Base-by-base conservation (phyloP, 306 rosid species). In the Psophocarpus tetragonolobus region DNA sequence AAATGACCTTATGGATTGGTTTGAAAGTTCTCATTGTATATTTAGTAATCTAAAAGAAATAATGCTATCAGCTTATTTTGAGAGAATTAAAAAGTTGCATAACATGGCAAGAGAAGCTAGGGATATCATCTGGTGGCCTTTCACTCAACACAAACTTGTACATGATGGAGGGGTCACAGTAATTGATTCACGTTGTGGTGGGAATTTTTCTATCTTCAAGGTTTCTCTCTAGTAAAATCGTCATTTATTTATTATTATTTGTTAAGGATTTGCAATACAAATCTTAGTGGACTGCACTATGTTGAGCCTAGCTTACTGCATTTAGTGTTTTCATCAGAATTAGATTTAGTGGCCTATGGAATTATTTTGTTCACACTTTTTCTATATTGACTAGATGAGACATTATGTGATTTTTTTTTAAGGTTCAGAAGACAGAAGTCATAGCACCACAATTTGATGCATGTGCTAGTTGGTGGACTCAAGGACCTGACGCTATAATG, bases 381-480 rank as follows among this genome's bases (percentile, higher is more conserved):
- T 63, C 64, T 69, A 57, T 39, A 35, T 82, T 82, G 76, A 33
- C 18, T 29, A 15, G 58, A 44, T 74, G 73, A 58, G 63, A 64
- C 53, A 33, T 70, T 63, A 29, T 20, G 6, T 21, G 11, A 57
- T 15, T 41, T 36, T 15, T 44, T 76, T 73, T 30, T 71, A 63
- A 72, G 84, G 82, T 12, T 74, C 84, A 80, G 84, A 86, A 79
- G 74, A 76, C 82, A 65, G 91, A 81, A 83, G 88, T 81, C 81
- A 87, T 95, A 79, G 83, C 88, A 60, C 97, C 93, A 73, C 86
- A 86, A 81, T 91, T 95, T 87, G 97, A 95, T 67, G 98, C 92
- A 53, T 92, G 97, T 89, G 98, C 97, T 58, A 95, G 98, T 85
- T 95, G 98, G 98, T 95, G 98, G 98, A 95, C 98, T 69, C 98